Percentiles rank a stretch among this genome's conserved stretches.
phyloP scores from a whole-genome alignment of 2,329 filamentous ascomycete species.

The Epichloe festucae region DNA sequence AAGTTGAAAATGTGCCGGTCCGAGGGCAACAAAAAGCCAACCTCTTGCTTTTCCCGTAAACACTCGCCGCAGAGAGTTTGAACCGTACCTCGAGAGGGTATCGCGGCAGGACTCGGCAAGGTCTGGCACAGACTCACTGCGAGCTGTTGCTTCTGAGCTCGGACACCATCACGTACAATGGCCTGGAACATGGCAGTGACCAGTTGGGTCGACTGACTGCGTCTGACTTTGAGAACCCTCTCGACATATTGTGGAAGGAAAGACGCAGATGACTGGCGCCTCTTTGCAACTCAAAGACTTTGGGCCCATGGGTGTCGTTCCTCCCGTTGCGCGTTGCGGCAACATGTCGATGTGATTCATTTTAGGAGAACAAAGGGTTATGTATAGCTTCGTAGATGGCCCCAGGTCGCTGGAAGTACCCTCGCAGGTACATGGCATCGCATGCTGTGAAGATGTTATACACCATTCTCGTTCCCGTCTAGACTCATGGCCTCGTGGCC shows the following conservation, averaged over 20 bases:
- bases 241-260: background rate
- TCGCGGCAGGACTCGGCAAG: conserved; percentile 3
- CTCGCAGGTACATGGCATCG: too few relatives aligned
- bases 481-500: too few relatives aligned
- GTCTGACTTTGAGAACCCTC: background rate
- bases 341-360: background rate
- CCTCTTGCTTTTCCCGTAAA: background rate
- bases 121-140: conserved; percentile 4
- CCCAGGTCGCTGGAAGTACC: too few relatives aligned
- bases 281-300: background rate
- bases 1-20: too few relatives aligned
- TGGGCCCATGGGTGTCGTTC: background rate
- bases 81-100: background rate
- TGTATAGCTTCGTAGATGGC: too few relatives aligned
- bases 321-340: background rate
- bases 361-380: too few relatives aligned
- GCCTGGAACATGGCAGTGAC: background rate
- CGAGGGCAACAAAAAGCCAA: too few relatives aligned
- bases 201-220: background rate
- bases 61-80: background rate
- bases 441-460: too few relatives aligned
- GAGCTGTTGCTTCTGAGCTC: conserved; percentile 2
- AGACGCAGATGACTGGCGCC: background rate
- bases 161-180: conserved; percentile 4
- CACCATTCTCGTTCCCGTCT: too few relatives aligned